Conservation (phyloP, 306 rosid genomes). For the Elaeagnus macrophylla region DNA sequence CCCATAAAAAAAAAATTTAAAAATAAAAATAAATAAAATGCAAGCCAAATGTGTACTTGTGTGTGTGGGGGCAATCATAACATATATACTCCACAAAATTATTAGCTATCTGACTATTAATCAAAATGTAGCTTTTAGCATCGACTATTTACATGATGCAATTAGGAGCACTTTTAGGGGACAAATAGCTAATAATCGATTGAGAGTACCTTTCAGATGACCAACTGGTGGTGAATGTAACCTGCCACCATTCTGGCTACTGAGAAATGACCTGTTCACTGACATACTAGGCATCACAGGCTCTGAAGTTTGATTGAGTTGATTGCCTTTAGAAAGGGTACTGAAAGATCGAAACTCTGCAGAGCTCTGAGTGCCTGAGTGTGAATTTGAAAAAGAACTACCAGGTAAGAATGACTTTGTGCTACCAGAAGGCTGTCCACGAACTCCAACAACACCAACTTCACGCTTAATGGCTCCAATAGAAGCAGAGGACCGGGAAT, state of each 20-base stretch:
- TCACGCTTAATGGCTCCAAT: constrained; percentile 98
- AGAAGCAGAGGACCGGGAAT: constrained; percentile 73
- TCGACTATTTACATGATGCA: too few relatives aligned
- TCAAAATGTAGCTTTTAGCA: too few relatives aligned
- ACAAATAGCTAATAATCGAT: neutral
- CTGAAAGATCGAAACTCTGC: constrained; percentile 52
- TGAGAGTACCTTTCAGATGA: constrained; percentile 79
- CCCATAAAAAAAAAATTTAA: constrained; percentile 7
- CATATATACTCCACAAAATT: too few relatives aligned
- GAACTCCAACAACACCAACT: constrained; percentile 85
- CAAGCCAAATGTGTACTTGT: neutral
- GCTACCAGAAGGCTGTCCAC: constrained; percentile 60
- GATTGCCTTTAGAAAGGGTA: constrained; percentile 50
- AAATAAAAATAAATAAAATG: constrained; percentile 9
- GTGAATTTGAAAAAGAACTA: constrained; percentile 44
- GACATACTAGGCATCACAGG: constrained; percentile 43
- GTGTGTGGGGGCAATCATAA: too few relatives aligned
- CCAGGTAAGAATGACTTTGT: constrained; percentile 44
- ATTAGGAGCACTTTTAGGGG: too few relatives aligned
- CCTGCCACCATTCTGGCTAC: constrained; percentile 53
- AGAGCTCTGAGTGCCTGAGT: constrained; percentile 49
- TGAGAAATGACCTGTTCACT: constrained; percentile 40
- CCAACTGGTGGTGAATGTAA: constrained; percentile 63
- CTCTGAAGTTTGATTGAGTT: constrained; percentile 47
- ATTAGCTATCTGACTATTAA: too few relatives aligned